Evolutionary conservation across 495 filamentous ascomycete species (phyloP), one percentile per base, ranked within the genome.

Genomic region (Hyaloscypha hepaticicola): DNA sequence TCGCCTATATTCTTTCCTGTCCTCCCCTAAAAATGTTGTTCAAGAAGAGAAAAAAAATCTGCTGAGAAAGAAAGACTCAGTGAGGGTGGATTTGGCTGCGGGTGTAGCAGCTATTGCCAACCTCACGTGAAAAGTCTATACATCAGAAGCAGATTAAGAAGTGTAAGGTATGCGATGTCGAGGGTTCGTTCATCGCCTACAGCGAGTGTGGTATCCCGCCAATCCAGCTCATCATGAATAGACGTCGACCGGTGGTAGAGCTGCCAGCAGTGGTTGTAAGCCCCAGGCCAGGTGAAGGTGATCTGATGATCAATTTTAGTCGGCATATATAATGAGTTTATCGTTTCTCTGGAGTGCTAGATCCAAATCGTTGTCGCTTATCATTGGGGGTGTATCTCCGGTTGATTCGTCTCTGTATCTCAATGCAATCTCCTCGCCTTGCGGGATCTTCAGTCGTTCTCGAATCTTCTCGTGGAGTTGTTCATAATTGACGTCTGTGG

Each of bases 321-420:
- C 85, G 61, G 94, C 91, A 65, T 87, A 90, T 53, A 99, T 78
- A 28, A 92, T 87, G 68, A 99, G 76, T 76, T 97, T 97, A 59
- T 89, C 86, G 76, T 96, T 96, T 71, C 91, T 80, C 70, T 87
- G 82, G 69, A 96, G 76, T 4, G 95, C 95, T 66, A 85, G 77
- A 68, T 90, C 87, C 59, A 99, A 76, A 73, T 97, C 93, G 53
- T 87, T 80, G 73, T 99, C 88, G 72, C 82, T 90, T 71, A 89
- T 75, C 58, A 99, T 78, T 56, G 86, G 84, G 63, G 88, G 83
- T 67, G 87, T 88, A 58, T 89, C 82, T 24, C 89, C 89, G 6
- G 87, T 89, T 7, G 86, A 78, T 72, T 98, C 93, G 66, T 98
- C 93, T 76, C 88, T 88, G 79, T 97, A 98, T 69, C 87, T 89